These are phyloP conservation scores for Diplodia sapinea DNA, from an alignment of 2,329 filamentous ascomycete species.

Conservation along the genomic window DNA sequence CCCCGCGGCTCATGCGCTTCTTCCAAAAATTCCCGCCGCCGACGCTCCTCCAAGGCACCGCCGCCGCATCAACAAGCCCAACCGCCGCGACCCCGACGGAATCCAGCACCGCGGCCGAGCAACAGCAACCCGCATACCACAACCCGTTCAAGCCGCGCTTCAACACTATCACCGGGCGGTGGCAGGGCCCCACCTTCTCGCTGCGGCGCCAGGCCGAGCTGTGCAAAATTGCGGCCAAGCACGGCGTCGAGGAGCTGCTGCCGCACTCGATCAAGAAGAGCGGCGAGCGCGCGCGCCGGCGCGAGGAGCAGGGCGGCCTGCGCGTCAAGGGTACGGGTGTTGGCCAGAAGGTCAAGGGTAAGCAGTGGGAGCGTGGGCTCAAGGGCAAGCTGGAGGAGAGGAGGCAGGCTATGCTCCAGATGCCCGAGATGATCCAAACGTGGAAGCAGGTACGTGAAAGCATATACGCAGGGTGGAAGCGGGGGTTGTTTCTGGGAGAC, in stretches of 20 bases:
- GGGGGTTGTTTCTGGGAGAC: constrained; percentile 30
- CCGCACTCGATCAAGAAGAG: constrained; percentile 79
- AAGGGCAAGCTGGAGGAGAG: constrained; percentile 83
- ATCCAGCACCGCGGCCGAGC: constrained; percentile 33
- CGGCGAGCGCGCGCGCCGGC: constrained; percentile 59
- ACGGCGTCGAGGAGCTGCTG: constrained; percentile 81
- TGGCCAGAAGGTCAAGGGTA: constrained; percentile 93
- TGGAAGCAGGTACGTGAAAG: constrained; percentile 81
- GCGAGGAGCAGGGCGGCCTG: constrained; percentile 81
- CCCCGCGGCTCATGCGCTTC: constrained; percentile 79
- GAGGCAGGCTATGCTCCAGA: constrained; percentile 89
- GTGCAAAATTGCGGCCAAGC: constrained; percentile 78
- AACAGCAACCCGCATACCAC: constrained; percentile 57
- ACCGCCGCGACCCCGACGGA: constrained; percentile 48
- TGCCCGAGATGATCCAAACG: constrained; percentile 87
- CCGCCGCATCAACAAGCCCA: constrained; percentile 34
- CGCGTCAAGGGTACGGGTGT: constrained; percentile 91
- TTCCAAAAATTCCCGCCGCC: constrained; percentile 85
- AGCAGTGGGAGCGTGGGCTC: constrained; percentile 87
- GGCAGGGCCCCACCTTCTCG: constrained; percentile 83
- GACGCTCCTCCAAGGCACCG: constrained; percentile 50
- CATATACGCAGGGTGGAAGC: not conserved
- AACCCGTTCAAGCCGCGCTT: constrained; percentile 85
- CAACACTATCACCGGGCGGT: constrained; percentile 78
- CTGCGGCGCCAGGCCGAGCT: constrained; percentile 88